A percentile compares a stretch with the other conserved stretches of the same genome.
Evolutionary conservation across 108 stramenopile genomes (phyloP).

Genomic region (Stephanodiscus minutulus): DNA sequence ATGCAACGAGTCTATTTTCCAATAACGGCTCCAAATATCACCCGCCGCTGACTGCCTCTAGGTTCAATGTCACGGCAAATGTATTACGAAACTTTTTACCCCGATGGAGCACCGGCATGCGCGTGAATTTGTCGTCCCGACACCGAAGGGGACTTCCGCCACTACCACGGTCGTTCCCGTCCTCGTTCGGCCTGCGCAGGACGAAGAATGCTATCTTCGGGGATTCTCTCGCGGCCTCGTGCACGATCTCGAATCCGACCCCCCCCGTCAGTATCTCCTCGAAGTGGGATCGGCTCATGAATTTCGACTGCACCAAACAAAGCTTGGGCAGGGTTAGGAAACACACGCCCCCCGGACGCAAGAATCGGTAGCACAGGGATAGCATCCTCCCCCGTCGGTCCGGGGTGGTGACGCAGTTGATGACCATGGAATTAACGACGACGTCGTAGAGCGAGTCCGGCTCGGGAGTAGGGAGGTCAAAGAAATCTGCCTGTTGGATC

Average conservation of each 20-base stretch:
- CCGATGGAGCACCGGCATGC: slow-evolving; percentile 34
- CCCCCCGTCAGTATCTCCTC: slow-evolving; percentile 57
- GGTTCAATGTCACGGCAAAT: slow-evolving; percentile 63
- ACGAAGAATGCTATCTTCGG: slow-evolving; percentile 84
- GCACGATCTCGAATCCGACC: slow-evolving; percentile 68
- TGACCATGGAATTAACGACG: slow-evolving; percentile 87
- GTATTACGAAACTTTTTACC: slow-evolving; percentile 80
- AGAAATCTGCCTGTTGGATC: slow-evolving; percentile 90
- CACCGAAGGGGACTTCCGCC: not conserved
- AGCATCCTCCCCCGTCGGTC: slow-evolving; percentile 86
- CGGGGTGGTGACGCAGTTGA: slow-evolving; percentile 90
- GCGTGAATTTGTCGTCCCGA: slow-evolving; percentile 31
- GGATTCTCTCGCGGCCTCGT: slow-evolving; percentile 62
- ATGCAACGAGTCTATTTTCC: too few species aligned
- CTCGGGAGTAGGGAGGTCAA: slow-evolving; percentile 26
- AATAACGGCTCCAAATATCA: too few species aligned
- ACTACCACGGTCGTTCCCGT: slow-evolving; percentile 1
- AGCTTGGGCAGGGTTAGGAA: slow-evolving; percentile 80
- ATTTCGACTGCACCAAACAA: slow-evolving; percentile 77
- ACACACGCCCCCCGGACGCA: slow-evolving; percentile 77
- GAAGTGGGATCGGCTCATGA: slow-evolving; percentile 59
- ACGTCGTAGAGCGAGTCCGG: slow-evolving; percentile 42
- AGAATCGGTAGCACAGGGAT: slow-evolving; percentile 61
- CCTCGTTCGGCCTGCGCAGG: slow-evolving; percentile 49
- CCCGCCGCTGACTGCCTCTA: not conserved